These are phyloP conservation scores for Arachnomyces sp. DNA, from an alignment of 2,329 filamentous ascomycete species.

Conservation along the genomic window DNA sequence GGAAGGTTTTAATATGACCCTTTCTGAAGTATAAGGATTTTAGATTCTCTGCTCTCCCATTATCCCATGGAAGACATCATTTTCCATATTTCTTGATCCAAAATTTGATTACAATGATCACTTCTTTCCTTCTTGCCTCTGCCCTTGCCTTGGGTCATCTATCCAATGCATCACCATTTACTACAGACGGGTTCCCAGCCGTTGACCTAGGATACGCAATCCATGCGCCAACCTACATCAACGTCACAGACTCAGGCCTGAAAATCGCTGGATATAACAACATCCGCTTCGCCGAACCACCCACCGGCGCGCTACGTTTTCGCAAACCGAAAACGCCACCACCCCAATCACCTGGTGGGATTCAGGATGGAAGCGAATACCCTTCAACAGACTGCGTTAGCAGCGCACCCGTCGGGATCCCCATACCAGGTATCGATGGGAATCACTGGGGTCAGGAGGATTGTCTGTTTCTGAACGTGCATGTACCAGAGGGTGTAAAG, in stretches of 20 bases:
- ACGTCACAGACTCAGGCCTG: slow-evolving; percentile 5
- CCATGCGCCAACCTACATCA: slow-evolving; percentile 7
- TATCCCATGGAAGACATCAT: slow-evolving; percentile 1
- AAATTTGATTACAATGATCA: no score
- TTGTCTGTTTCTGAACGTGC: slow-evolving; percentile 10
- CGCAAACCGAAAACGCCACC: slow-evolving; percentile 8
- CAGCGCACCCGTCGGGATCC: background rate
- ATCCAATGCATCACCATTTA: no score
- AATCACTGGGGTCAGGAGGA: slow-evolving; percentile 5
- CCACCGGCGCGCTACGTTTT: slow-evolving; percentile 6
- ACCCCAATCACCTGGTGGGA: background rate
- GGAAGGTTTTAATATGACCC: no score
- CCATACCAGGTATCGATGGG: slow-evolving; percentile 2
- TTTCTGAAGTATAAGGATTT: no score
- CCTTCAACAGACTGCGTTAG: slow-evolving; percentile 8
- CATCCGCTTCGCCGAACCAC: slow-evolving; percentile 14
- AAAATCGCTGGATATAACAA: slow-evolving; percentile 10
- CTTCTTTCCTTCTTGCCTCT: no score
- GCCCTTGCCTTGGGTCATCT: no score
- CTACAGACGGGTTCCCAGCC: slow-evolving; percentile 1
- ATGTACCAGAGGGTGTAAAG: slow-evolving; percentile 5
- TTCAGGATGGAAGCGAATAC: slow-evolving; percentile 5
- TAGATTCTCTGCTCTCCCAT: no score
- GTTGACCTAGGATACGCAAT: slow-evolving; percentile 12
- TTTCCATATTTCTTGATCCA: slow-evolving; percentile 4